Base-by-base conservation (phyloP, 2,329 filamentous ascomycete species). In the Metarhizium album region DNA sequence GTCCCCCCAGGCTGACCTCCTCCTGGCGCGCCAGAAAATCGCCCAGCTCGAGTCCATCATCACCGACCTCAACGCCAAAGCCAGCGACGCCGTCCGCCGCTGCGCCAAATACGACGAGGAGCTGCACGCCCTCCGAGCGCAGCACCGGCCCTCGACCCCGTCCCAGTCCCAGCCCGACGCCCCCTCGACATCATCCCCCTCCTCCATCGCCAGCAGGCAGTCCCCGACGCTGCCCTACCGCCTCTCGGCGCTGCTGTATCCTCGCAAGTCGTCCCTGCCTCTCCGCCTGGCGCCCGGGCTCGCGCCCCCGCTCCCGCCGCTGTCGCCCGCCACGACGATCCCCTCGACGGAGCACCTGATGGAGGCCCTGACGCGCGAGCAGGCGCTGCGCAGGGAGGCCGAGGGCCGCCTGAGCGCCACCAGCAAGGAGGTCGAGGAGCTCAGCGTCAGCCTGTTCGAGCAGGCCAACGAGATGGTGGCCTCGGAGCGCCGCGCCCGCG, bases 381-480 rank as follows among this genome's bases (percentile, higher is more conserved):
- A 86, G 62, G 70, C 69, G 43, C 74, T 86, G 52, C 79, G 87
- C 13, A 72, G 76, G 38, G 79, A 81, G 48, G 87, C 87, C 1
- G 87, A 93, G 68, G 76, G 77, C 47, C 77, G 79, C 54, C 71
- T 88, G 20, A 75, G 74, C 55, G 78, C 81, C 47, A 84, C 86
- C 47, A 83, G 79, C 60, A 74, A 72, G 13, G 87, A 93, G 70
- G 77, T 91, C 20, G 87, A 91, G 67, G 87, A 93, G 68, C 71
- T 93, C 56, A 87, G 79, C 60, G 84, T 79, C 20, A 78, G 77
- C 47, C 70, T 93, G 49, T 93, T 93, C 64, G 82, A 87, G 69
- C 83, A 90, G 70, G 87, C 87, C 48, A 93, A 93, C 64, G 82
- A 90, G 68, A 93, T 93, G 87, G 87, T 93, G 20, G 86, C 87